These are phyloP conservation scores for Irpex sp. DNA, from an alignment of 1,284 basidiomycete species.

Conservation along the genomic window DNA sequence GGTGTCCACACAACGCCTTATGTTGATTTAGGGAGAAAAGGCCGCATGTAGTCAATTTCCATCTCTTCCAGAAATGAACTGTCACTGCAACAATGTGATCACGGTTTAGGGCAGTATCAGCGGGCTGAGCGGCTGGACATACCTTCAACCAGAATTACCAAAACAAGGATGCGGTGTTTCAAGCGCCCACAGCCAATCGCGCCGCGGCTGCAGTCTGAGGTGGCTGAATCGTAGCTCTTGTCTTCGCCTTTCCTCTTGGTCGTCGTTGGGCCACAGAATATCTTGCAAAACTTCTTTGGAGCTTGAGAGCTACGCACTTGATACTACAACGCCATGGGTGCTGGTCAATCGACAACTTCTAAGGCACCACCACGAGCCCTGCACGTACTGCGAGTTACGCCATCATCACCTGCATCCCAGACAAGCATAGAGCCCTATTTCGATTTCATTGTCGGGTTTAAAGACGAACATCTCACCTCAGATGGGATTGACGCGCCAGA, in stretches of 20 bases:
- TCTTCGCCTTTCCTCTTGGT: too few relatives aligned
- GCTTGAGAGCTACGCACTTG: not conserved
- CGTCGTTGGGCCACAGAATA: too few relatives aligned
- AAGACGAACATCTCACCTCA: conserved; percentile 58
- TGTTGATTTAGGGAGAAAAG: too few relatives aligned
- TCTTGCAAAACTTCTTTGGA: too few relatives aligned
- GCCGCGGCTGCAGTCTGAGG: too few relatives aligned
- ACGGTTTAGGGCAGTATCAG: too few relatives aligned
- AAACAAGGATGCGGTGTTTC: not conserved
- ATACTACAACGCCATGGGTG: conserved; percentile 49
- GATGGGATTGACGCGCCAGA: conserved; percentile 67
- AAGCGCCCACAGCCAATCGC: not conserved
- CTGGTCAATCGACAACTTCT: conserved; percentile 63
- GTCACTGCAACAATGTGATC: too few relatives aligned
- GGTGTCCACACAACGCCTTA: too few relatives aligned
- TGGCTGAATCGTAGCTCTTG: too few relatives aligned
- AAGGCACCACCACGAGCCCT: conserved; percentile 65
- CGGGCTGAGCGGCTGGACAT: too few relatives aligned
- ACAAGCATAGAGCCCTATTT: conserved; percentile 94
- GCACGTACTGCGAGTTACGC: conserved; percentile 84
- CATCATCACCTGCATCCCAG: conserved; percentile 80
- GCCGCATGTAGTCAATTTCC: too few relatives aligned
- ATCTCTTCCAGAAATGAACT: too few relatives aligned
- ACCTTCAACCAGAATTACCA: not conserved
- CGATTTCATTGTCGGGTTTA: conserved; percentile 92